Percentiles rank a stretch among this genome's conserved stretches.
phyloP scores from a whole-genome alignment of 2,329 filamentous ascomycete genomes.

The Aspergillus brasiliensis region DNA sequence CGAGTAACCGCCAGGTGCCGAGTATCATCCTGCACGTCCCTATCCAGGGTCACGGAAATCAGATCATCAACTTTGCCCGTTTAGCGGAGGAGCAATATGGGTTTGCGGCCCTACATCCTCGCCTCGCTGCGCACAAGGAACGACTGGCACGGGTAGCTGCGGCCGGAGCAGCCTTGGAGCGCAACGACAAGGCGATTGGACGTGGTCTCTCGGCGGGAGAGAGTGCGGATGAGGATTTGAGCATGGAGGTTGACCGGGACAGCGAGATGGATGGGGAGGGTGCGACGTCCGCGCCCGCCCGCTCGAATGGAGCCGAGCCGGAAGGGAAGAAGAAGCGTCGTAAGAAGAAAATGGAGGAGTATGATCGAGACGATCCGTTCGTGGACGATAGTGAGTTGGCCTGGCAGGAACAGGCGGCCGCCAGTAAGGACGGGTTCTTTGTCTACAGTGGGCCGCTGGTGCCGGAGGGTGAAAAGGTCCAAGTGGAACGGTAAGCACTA shows the following conservation, averaged over 20 bases:
- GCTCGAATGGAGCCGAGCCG: slow-evolving; percentile 53
- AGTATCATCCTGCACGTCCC: slow-evolving; percentile 85
- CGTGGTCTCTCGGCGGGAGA: slow-evolving; percentile 72
- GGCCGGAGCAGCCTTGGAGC: slow-evolving; percentile 81
- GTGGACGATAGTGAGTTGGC: slow-evolving; percentile 90
- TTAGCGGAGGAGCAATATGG: slow-evolving; percentile 93
- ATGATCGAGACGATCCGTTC: slow-evolving; percentile 68
- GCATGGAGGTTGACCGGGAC: slow-evolving; percentile 81
- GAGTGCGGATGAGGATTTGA: slow-evolving; percentile 75
- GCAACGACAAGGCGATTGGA: slow-evolving; percentile 64
- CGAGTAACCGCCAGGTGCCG: slow-evolving; percentile 55
- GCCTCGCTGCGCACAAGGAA: slow-evolving; percentile 83
- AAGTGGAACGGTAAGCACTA: slow-evolving; percentile 60
- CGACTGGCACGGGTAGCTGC: slow-evolving; percentile 85
- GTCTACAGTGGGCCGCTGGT: slow-evolving; percentile 93
- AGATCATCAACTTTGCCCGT: slow-evolving; percentile 92
- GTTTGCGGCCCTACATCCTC: slow-evolving; percentile 89
- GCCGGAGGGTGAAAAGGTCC: slow-evolving; percentile 77
- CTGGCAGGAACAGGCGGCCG: slow-evolving; percentile 94
- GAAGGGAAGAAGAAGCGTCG: slow-evolving; percentile 72
- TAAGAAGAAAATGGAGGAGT: slow-evolving; percentile 69
- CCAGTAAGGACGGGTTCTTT: slow-evolving; percentile 95
- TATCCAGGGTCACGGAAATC: slow-evolving; percentile 78
- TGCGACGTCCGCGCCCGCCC: slow-evolving; percentile 48
- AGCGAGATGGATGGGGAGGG: slow-evolving; percentile 55